These are phyloP conservation scores for Myxozyma monticola DNA, from an alignment of 805 yeast species.

Conservation along the genomic window DNA sequence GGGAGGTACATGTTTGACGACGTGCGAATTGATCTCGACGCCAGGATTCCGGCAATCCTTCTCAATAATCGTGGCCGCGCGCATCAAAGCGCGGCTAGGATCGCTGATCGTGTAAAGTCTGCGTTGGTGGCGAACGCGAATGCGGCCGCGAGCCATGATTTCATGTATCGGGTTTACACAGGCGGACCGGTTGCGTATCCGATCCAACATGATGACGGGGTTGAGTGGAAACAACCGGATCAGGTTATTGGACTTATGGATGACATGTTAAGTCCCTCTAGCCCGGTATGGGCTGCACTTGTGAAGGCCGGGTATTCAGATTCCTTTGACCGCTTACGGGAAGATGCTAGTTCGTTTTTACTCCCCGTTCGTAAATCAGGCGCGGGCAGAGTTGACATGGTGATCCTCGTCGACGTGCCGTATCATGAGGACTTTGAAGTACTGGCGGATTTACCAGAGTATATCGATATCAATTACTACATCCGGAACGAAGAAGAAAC, in stretches of 20 bases:
- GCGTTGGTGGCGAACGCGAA: slow-evolving; percentile 7
- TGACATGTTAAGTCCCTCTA: slow-evolving; percentile 6
- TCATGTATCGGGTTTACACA: slow-evolving; percentile 9
- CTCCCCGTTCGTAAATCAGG: slow-evolving; percentile 5
- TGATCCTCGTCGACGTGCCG: slow-evolving; percentile 7
- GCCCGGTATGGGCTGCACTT: slow-evolving; percentile 11
- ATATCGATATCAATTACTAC: slow-evolving; percentile 9
- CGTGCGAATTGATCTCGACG: slow-evolving; percentile 7
- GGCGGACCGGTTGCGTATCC: slow-evolving; percentile 8
- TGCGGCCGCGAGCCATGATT: slow-evolving; percentile 6
- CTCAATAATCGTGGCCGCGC: slow-evolving; percentile 4
- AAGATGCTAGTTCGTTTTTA: slow-evolving; percentile 2
- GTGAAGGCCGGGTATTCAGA: slow-evolving; percentile 9
- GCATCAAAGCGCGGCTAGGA: slow-evolving; percentile 3
- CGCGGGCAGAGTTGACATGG: slow-evolving; percentile 11
- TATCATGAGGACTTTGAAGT: slow-evolving; percentile 5
- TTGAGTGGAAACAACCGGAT: slow-evolving; percentile 8
- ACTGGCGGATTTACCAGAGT: slow-evolving; percentile 5
- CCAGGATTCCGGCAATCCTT: slow-evolving; percentile 4
- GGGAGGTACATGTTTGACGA: slow-evolving; percentile 10
- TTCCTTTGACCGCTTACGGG: not conserved
- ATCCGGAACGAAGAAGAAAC: not conserved
- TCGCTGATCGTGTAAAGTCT: slow-evolving; percentile 7
- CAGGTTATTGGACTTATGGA: slow-evolving; percentile 10
- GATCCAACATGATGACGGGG: slow-evolving; percentile 6